Evolutionary conservation across 768 basidiomycete species (phyloP), one percentile per base, ranked within the genome.

Genomic region (Leccinum barrowsii): DNA sequence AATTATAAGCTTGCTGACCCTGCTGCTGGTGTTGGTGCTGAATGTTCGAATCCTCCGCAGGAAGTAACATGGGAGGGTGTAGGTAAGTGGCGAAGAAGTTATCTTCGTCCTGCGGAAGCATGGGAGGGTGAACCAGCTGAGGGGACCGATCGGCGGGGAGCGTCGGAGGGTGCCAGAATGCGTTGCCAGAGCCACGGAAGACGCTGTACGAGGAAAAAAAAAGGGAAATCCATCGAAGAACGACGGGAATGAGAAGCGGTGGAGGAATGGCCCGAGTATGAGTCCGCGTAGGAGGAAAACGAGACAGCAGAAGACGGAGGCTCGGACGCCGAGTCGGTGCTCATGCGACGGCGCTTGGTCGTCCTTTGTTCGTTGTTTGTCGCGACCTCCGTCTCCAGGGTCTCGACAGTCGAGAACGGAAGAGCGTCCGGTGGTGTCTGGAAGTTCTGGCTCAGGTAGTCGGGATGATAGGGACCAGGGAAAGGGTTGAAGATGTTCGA

Each of bases 401-500:
- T 69, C 40, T 86, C 83, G 0, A 77, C 78, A 26, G 72, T 71
- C 13, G 80, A 72, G 63, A 82, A 86, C 0, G 83, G 82, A 7
- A 87, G 75, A 0, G 84, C 76, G 61, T 86, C 83, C 11, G 73
- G 62, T 1, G 77, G 70, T 0, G 78, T 71, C 40, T 74, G 70
- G 65, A 73, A 83, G 51, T 82, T 64, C 65, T 86, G 84, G 46
- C 78, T 73, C 12, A 89, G 72, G 56, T 87, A 85, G 65, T 90
- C 89, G 2, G 87, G 86, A 60, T 89, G 85, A 63, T 88, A 90
- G 4, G 88, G 87, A 0, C 89, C 88, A 4, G 89, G 86, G 70
- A 79, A 90, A 17, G 76, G 70, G 60, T 76, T 75, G 73, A 78
- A 79, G 11, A 75, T 58, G 64, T 66, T 63, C 51, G 72, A 50